Evolutionary conservation across 2,329 filamentous ascomycete species (phyloP), one percentile per base, ranked within the genome.

Genomic region (Cladosporium sp.): DNA sequence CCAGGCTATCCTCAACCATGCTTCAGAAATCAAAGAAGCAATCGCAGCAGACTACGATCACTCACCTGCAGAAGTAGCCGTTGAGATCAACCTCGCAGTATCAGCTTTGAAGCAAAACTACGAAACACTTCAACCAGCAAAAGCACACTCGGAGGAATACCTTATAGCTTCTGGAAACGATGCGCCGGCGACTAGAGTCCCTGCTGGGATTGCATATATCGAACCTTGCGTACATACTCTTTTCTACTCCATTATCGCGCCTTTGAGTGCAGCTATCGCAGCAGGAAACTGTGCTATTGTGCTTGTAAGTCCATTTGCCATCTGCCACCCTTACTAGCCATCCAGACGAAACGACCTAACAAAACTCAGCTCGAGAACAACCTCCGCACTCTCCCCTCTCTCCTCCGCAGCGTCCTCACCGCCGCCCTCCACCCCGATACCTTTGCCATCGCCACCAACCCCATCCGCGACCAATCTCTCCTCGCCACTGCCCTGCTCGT

Each of bases 281-380:
- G 77, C 78, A 12, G 80, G 80, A 0, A 82, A 80, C 58, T 82
- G 78, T 62, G 71, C 81, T 3, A 70, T 78, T 32, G 45, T 83
- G 10, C 76, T 80, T 70, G 79, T 80, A 58, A 63, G 70, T 55
- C 17, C 9, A 20, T 3, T 3, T 1, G 2, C 20, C n/a, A 35
- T 35, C n/a, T 32, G 8, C 3, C 3, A 4, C 28, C 28, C 12
- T 9, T 2, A 32, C 9, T 28, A 28, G 25, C 25, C 28, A 9
- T 10, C 8, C 28, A 10, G 2, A 10, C 8, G 24, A 34, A 19
- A 9, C n/a, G 10, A 45, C 22, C 17, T 9, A 15, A 45, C 8
- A 9, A 3, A 25, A 20, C 28, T 7, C 47, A 77, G 72, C 66
- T 77, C 9, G 72, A 77, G 28, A 75, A 76, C 55, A 74, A 71